phyloP scores from a whole-genome alignment of 768 basidiomycete species.

The Pulveroboletus sp. region DNA sequence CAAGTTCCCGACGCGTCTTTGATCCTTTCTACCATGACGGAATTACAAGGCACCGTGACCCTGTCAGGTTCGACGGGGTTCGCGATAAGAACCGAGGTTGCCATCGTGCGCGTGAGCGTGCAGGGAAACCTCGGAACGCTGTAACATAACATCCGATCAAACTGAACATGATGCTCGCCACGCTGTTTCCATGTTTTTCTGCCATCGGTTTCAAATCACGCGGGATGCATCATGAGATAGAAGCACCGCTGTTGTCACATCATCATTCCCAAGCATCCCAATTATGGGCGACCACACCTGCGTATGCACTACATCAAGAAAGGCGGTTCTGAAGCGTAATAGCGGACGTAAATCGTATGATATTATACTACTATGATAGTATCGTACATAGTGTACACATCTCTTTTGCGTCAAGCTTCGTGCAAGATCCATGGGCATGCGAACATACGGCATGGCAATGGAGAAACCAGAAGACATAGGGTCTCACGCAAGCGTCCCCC shows the following conservation, averaged over 20 bases:
- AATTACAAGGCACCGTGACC: too few relatives aligned
- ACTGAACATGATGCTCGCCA: slow-evolving; percentile 3
- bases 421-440: slow-evolving; percentile 18
- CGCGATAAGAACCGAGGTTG: background rate
- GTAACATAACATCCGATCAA: background rate
- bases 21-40: background rate
- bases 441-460: slow-evolving; percentile 11
- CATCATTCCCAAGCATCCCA: slow-evolving; percentile 6
- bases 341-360: slow-evolving; percentile 11
- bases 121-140: background rate
- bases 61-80: background rate
- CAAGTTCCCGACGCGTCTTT: too few relatives aligned
- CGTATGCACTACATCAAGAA: background rate
- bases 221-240: background rate
- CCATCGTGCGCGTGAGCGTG: background rate
- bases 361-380: slow-evolving; percentile 24
- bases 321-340: slow-evolving; percentile 9
- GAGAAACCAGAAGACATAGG: slow-evolving; percentile 19
- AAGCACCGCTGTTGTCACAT: background rate
- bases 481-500: slow-evolving; percentile 17
- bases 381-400: slow-evolving; percentile 29
- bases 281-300: background rate
- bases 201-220: background rate
- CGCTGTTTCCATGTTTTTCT: slow-evolving; percentile 8
- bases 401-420: slow-evolving; percentile 13